These are phyloP conservation scores for Candida maris DNA, from an alignment of 805 yeast species.

Conservation along the genomic window DNA sequence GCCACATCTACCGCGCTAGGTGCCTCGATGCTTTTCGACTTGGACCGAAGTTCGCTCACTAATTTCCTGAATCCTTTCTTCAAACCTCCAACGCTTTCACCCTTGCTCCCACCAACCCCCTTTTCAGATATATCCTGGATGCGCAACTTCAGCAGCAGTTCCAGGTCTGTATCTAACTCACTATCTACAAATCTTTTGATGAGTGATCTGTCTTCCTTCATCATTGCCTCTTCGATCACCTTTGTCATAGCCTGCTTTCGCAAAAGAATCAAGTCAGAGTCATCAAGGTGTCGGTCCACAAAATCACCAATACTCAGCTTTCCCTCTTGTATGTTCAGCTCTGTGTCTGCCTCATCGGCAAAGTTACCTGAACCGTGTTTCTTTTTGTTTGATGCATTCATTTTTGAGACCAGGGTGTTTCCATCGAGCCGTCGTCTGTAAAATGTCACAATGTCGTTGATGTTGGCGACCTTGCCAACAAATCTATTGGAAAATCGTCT, in stretches of 20 bases:
- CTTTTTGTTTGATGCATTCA: conserved; percentile 29
- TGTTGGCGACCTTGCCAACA: conserved; percentile 87
- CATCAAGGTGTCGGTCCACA: conserved; percentile 58
- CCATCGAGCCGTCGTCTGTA: conserved; percentile 40
- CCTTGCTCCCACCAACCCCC: conserved; percentile 3
- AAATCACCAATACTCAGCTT: conserved; percentile 39
- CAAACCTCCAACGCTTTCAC: conserved; percentile 18
- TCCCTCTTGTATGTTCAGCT: conserved; percentile 18
- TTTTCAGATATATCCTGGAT: conserved; percentile 24
- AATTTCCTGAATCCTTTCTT: conserved; percentile 28
- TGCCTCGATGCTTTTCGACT: background rate
- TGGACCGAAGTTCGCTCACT: conserved; percentile 27
- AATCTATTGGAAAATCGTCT: conserved; percentile 84
- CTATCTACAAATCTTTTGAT: conserved; percentile 58
- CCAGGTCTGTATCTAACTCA: conserved; percentile 52
- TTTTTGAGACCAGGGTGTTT: conserved; percentile 12
- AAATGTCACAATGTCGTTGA: conserved; percentile 78
- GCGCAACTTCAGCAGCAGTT: conserved; percentile 43
- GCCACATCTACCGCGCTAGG: background rate
- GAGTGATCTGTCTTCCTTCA: conserved; percentile 76
- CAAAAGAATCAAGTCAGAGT: conserved; percentile 63
- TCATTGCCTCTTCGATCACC: conserved; percentile 69
- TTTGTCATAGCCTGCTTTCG: conserved; percentile 72
- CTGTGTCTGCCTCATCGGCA: conserved; percentile 35
- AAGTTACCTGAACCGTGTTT: conserved; percentile 6